Base-by-base conservation (phyloP, 78 protist species). In the Trichosphaerium sp. region DNA sequence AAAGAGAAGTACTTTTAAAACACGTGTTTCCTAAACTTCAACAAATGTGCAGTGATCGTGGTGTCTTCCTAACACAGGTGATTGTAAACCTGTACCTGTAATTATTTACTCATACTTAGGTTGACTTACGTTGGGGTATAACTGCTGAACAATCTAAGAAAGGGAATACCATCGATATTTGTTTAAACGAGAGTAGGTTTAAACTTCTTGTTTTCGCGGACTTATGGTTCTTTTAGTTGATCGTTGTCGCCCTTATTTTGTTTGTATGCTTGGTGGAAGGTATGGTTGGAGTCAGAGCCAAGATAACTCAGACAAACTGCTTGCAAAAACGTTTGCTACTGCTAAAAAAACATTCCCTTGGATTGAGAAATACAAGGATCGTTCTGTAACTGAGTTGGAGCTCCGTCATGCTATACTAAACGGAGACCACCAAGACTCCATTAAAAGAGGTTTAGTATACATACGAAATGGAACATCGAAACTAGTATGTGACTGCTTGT, bases 231-330 rank as follows among this genome's bases (percentile, higher is more conserved):
- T 47, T 14, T 12, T 28, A 14, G 61, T 56, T 14, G 61, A 56
- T 14, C n/a, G 61, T n/a, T 56, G 61, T 34, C n/a, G 61, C n/a
- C 61, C 61, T 34, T 56, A 34, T 26, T 56, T 56, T 14, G n/a
- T 56, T 34, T 56, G 61, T 34, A 56, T 56, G 61, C 61, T 56
- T 14, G 61, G 61, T n/a, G 61, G 26, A 14, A 26, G 61, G 18
- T 56, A 56, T 14, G 61, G 61, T n/a, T 56, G 61, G 61, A 28
- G 54, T 14, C 61, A 56, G n/a, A 14, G 52, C 32, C 54, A 56
- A 12, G 26, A 47, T 47, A 47, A 21, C 51, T n/a, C 61, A 56
- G 61, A 56, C 32, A 34, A 56, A n/a, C 61, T 56, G n/a, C 61
- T 56, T 21, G 32, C 61, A 12, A 56, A 56, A 34, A 56, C 61